phyloP scores from a whole-genome alignment of 352 stramenopile genomes.

The Globisporangium sylvaticum region DNA sequence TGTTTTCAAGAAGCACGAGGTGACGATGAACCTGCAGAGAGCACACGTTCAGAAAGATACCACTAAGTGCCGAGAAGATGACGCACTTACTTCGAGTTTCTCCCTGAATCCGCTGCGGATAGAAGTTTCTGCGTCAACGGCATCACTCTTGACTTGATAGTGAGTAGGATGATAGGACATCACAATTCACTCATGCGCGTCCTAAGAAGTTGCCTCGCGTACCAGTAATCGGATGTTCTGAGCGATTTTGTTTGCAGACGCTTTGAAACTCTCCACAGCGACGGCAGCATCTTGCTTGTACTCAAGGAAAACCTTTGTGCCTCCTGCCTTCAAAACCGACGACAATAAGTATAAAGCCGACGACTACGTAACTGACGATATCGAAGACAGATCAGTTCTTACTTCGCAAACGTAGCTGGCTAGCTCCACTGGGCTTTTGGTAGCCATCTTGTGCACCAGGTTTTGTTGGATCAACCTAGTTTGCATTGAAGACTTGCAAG shows the following conservation, averaged over 20 bases:
- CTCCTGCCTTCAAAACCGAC: background rate
- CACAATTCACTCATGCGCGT: background rate
- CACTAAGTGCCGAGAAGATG: background rate
- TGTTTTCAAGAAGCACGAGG: background rate
- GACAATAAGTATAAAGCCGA: background rate
- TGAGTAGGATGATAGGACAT: background rate
- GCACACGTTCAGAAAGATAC: background rate
- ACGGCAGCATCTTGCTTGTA: background rate
- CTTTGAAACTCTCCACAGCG: background rate
- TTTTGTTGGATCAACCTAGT: constrained; percentile 37
- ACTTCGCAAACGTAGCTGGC: constrained; percentile 39
- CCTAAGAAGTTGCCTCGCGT: background rate
- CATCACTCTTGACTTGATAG: background rate
- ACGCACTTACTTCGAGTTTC: background rate
- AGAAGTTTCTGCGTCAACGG: background rate
- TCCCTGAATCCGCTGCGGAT: background rate
- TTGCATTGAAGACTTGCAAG: background rate
- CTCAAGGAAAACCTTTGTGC: background rate
- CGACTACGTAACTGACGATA: background rate
- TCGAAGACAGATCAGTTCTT: background rate
- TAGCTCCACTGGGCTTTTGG: constrained; percentile 26
- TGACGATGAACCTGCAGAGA: background rate
- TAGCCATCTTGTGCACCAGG: constrained; percentile 22
- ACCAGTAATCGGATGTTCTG: background rate
- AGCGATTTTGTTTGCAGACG: background rate